These are phyloP conservation scores for Strombidium stylifer DNA, from an alignment of 73 alveolate species.

Conservation along the genomic window DNA sequence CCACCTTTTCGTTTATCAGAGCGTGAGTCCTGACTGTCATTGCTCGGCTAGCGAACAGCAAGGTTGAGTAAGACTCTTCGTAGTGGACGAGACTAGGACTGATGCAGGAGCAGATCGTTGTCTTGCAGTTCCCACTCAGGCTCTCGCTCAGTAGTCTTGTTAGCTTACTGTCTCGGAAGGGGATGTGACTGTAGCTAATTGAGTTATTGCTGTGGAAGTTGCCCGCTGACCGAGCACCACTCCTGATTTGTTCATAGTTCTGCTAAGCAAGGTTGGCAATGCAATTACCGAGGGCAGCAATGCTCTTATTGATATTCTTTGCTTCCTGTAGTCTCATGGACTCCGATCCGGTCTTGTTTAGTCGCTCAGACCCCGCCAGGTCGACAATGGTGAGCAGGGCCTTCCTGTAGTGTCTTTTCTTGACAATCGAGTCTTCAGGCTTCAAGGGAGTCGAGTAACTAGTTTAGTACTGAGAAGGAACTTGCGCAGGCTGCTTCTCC, in stretches of 20 bases:
- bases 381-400: slow-evolving; percentile 91
- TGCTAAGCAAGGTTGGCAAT: slow-evolving; percentile 89
- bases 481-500: slow-evolving; percentile 37
- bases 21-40: slow-evolving; percentile 86
- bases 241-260: too few species aligned
- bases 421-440: not conserved
- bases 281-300: slow-evolving; percentile 97
- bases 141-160: slow-evolving; percentile 94
- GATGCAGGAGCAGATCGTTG: slow-evolving; percentile 86
- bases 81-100: slow-evolving; percentile 85
- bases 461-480: not conserved
- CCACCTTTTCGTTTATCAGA: slow-evolving; percentile 81
- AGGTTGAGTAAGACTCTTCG: slow-evolving; percentile 92
- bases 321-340: slow-evolving; percentile 98
- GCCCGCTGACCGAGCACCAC: too few species aligned
- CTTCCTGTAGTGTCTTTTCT: slow-evolving; percentile 62
- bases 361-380: slow-evolving; percentile 98
- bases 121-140: slow-evolving; percentile 96
- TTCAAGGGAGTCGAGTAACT: not conserved
- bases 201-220: too few species aligned
- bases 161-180: slow-evolving; percentile 95
- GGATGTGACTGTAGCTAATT: slow-evolving; percentile 74
- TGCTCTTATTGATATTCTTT: slow-evolving; percentile 92
- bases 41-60: slow-evolving; percentile 91
- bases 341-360: slow-evolving; percentile 93